Evolutionary conservation across 1,284 basidiomycete species (phyloP).

Genomic region (Albatrellus sp.): DNA sequence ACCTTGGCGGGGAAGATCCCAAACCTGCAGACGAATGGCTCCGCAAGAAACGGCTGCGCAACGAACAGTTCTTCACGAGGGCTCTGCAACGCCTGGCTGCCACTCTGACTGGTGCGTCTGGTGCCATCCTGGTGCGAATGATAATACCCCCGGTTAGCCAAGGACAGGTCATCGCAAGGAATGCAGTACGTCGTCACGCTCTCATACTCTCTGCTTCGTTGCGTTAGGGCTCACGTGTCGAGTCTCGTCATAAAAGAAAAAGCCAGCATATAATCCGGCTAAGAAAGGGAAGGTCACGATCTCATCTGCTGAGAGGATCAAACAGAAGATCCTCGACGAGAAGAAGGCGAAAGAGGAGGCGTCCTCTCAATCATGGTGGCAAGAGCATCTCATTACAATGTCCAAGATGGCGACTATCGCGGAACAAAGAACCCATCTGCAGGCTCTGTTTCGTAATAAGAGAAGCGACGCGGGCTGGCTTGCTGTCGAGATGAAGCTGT

Average conservation of each 20-base stretch:
- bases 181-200: background rate
- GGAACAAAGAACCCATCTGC: constrained; percentile 21
- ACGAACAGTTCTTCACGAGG: constrained; percentile 44
- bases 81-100: constrained; percentile 44
- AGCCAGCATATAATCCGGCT: constrained; percentile 1
- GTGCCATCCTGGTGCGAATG: constrained; percentile 36
- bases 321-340: constrained; percentile 29
- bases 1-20: constrained; percentile 34
- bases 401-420: constrained; percentile 15
- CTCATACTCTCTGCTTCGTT: background rate
- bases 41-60: constrained; percentile 24
- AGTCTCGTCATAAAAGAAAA: background rate
- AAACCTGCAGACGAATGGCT: constrained; percentile 22
- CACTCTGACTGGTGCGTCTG: constrained; percentile 50
- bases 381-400: constrained; percentile 26
- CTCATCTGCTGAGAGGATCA: constrained; percentile 28
- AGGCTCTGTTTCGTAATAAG: constrained; percentile 30
- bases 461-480: constrained; percentile 28
- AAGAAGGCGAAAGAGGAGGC: constrained; percentile 28
- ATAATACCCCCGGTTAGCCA: constrained; percentile 11
- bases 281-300: constrained; percentile 21
- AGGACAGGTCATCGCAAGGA: background rate
- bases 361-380: constrained; percentile 35
- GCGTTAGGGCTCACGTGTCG: background rate
- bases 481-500: constrained; percentile 38